Evolutionary conservation across 73 alveolate species (phyloP).

Genomic region (Paramecium tetraurelia): DNA sequence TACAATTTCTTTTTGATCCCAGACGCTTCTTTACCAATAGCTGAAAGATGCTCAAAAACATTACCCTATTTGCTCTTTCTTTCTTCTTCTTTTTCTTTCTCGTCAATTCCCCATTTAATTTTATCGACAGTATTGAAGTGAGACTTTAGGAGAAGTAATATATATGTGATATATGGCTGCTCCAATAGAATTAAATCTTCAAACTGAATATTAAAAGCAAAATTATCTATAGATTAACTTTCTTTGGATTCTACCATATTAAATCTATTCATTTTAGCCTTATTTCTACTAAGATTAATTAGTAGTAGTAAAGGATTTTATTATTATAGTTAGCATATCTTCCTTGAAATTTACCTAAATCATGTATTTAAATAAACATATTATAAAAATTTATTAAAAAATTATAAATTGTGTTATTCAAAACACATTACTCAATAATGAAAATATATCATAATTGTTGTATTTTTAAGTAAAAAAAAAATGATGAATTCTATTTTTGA

Average conservation of each 20-base stretch:
- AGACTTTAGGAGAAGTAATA: not conserved
- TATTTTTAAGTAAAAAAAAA: too few relatives aligned
- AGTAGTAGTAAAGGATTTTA: not conserved
- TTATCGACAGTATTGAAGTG: not conserved
- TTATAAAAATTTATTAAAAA: too few relatives aligned
- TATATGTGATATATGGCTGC: not conserved
- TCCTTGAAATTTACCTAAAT: slow-evolving; percentile 29
- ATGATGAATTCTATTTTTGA: not conserved
- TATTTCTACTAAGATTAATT: slow-evolving; percentile 26
- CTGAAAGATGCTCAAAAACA: not conserved
- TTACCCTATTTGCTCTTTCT: not conserved
- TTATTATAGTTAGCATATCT: not conserved
- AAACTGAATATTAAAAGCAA: slow-evolving; percentile 31
- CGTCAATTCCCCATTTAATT: not conserved
- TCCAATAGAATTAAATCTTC: not conserved
- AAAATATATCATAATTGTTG: too few relatives aligned
- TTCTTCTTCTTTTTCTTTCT: not conserved
- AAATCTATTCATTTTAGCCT: slow-evolving; percentile 36
- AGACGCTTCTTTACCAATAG: not conserved
- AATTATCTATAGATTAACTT: slow-evolving; percentile 46
- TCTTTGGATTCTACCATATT: slow-evolving; percentile 44
- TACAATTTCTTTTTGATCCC: slow-evolving; percentile 73
- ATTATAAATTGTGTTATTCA: too few relatives aligned
- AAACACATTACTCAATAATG: too few relatives aligned
- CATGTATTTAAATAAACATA: too few relatives aligned